A percentile compares a stretch with the other conserved stretches of the same genome.
Conservation (phyloP, 2,329 filamentous ascomycete genomes). For the Thielaviopsis populi region DNA sequence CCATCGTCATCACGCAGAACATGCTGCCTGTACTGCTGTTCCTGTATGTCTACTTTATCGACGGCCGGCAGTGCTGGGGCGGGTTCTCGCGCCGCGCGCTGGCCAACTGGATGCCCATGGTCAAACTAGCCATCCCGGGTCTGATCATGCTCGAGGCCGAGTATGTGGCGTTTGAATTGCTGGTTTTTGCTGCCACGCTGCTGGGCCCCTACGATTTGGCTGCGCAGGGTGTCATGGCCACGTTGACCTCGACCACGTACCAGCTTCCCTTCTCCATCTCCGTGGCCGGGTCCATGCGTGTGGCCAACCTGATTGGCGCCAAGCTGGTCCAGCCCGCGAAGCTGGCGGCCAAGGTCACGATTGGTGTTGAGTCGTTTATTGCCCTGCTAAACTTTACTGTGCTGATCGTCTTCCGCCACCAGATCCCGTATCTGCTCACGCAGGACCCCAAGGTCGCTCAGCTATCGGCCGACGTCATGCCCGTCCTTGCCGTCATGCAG, state of each 20-base stretch:
- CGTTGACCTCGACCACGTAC: constrained; percentile 65
- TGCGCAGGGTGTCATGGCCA: constrained; percentile 73
- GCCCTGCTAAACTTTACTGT: constrained; percentile 65
- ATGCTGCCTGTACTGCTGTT: constrained; percentile 64
- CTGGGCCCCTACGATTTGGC: constrained; percentile 68
- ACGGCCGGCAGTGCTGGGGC: constrained; percentile 68
- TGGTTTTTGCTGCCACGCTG: constrained; percentile 69
- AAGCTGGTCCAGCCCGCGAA: constrained; percentile 67
- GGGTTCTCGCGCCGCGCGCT: constrained; percentile 59
- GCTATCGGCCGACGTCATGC: constrained; percentile 55
- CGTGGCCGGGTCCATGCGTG: constrained; percentile 73
- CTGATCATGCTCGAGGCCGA: constrained; percentile 91
- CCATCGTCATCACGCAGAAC: constrained; percentile 63
- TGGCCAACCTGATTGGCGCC: constrained; percentile 86
- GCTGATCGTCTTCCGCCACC: constrained; percentile 51
- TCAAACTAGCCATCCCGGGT: constrained; percentile 73
- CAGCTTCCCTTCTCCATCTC: constrained; percentile 86
- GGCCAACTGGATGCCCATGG: constrained; percentile 62
- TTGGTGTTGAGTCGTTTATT: constrained; percentile 52
- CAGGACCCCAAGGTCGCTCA: constrained; percentile 52
- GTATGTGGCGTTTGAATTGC: constrained; percentile 80
- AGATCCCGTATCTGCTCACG: constrained; percentile 69
- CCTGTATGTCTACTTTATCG: constrained; percentile 59
- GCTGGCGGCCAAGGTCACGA: constrained; percentile 61
- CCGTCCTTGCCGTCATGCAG: constrained; percentile 76